Conservation (phyloP, 2,329 filamentous ascomycete species). For the Hypoxylon sp. region DNA sequence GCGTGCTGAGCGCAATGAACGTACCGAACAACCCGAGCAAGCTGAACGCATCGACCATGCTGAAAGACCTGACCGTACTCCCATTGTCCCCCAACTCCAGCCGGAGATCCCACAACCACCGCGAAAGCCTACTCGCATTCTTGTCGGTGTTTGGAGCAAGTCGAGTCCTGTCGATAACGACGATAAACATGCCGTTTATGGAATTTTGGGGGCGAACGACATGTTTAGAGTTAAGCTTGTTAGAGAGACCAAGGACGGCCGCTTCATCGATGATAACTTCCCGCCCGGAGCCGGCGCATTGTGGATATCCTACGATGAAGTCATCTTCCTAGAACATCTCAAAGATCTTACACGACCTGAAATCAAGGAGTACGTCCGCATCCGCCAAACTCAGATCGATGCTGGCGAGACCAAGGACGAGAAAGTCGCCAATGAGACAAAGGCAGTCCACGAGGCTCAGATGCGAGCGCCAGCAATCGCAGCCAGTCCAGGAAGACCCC, state of each 20-base stretch:
- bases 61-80: conserved; percentile 47
- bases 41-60: background rate
- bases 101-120: conserved; percentile 29
- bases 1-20: conserved; percentile 46
- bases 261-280: conserved; percentile 72
- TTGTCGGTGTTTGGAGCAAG: conserved; percentile 72
- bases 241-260: conserved; percentile 72
- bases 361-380: conserved; percentile 75
- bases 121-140: conserved; percentile 68
- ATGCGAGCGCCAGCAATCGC: conserved; percentile 58
- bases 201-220: conserved; percentile 73
- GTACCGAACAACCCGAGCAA: conserved; percentile 29
- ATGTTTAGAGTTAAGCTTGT: conserved; percentile 76
- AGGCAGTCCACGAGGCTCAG: conserved; percentile 68
- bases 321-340: conserved; percentile 71
- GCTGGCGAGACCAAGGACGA: conserved; percentile 66
- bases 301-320: conserved; percentile 75
- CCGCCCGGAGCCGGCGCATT: conserved; percentile 71
- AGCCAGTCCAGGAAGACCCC: conserved; percentile 36
- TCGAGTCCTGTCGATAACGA: conserved; percentile 63
- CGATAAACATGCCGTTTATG: conserved; percentile 74
- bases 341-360: conserved; percentile 66
- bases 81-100: conserved; percentile 24
- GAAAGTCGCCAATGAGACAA: conserved; percentile 64
- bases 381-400: conserved; percentile 72